phyloP scores from a whole-genome alignment of 805 yeast genomes.

The Teunomyces cretensis region DNA sequence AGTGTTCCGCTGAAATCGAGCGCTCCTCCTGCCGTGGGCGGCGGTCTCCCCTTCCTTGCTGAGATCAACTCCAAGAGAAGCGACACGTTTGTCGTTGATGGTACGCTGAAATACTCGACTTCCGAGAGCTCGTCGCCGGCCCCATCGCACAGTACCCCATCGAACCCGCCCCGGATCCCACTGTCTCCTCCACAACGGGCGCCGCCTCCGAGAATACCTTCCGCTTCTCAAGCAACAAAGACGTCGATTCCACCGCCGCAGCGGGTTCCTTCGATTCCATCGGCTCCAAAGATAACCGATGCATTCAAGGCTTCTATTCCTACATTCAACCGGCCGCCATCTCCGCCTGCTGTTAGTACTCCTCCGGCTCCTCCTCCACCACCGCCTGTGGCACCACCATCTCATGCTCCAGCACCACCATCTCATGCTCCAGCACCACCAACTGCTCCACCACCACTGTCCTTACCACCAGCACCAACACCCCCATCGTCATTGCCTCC shows the following conservation, averaged over 20 bases:
- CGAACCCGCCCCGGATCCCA: neutral
- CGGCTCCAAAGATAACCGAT: constrained; percentile 23
- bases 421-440: constrained; percentile 12
- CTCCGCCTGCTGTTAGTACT: constrained; percentile 16
- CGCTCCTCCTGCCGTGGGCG: constrained; percentile 28
- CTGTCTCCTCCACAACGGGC: constrained; percentile 1
- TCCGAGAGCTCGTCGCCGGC: neutral
- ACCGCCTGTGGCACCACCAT: constrained; percentile 11
- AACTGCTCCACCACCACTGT: constrained; percentile 7
- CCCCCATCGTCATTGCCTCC: constrained; percentile 14
- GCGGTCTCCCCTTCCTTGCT: constrained; percentile 46
- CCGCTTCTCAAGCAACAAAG: constrained; percentile 8
- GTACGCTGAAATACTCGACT: constrained; percentile 15
- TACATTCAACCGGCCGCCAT: constrained; percentile 18
- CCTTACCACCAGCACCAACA: constrained; percentile 11
- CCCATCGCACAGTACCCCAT: neutral
- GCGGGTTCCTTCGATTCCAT: neutral
- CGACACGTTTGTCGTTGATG: constrained; percentile 46
- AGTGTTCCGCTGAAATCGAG: constrained; percentile 3
- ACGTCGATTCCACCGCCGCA: constrained; percentile 6
- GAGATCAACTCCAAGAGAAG: constrained; percentile 51
- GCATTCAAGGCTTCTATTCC: constrained; percentile 2
- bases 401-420: constrained; percentile 9
- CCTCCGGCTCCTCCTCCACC: constrained; percentile 17
- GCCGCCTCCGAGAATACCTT: neutral